A percentile compares a stretch with the other conserved stretches of the same genome.
These are phyloP conservation scores for Kodamaea hsintzibuensis DNA, from an alignment of 805 yeast species.

Conservation along the genomic window DNA sequence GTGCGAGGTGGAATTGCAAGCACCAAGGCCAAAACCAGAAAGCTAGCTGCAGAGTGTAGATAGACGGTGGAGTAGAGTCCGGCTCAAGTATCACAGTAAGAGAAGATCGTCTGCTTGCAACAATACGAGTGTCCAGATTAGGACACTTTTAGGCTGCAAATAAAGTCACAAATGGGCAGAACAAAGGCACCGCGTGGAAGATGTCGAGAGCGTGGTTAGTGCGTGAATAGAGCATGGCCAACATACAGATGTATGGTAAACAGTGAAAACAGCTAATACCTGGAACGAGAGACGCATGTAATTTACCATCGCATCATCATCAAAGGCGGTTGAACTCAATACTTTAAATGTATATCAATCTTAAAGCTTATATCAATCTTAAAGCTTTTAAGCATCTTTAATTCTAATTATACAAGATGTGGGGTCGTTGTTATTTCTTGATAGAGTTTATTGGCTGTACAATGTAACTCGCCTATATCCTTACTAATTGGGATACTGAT, in stretches of 20 bases:
- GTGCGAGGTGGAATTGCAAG: neutral
- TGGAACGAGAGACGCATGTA: neutral
- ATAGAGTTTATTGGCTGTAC: neutral
- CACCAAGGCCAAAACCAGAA: neutral
- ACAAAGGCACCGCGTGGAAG: neutral
- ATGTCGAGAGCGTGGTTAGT: neutral
- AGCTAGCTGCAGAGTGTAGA: neutral
- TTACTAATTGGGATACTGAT: neutral
- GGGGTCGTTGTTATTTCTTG: neutral
- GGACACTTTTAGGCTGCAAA: neutral
- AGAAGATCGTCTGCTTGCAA: neutral
- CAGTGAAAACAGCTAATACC: neutral
- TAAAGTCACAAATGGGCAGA: neutral
- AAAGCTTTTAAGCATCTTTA: no score
- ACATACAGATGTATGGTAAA: neutral
- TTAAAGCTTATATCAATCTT: neutral
- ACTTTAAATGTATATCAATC: neutral
- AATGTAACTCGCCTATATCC: neutral
- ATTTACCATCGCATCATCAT: neutral
- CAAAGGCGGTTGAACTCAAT: neutral
- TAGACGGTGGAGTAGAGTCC: neutral
- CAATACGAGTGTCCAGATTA: neutral
- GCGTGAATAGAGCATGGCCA: neutral
- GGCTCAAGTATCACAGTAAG: neutral
- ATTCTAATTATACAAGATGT: neutral